Percentiles rank a stretch among this genome's conserved stretches.
These are phyloP conservation scores for Fusarium nodosum DNA, from an alignment of 2,329 filamentous ascomycete species.

Conservation along the genomic window DNA sequence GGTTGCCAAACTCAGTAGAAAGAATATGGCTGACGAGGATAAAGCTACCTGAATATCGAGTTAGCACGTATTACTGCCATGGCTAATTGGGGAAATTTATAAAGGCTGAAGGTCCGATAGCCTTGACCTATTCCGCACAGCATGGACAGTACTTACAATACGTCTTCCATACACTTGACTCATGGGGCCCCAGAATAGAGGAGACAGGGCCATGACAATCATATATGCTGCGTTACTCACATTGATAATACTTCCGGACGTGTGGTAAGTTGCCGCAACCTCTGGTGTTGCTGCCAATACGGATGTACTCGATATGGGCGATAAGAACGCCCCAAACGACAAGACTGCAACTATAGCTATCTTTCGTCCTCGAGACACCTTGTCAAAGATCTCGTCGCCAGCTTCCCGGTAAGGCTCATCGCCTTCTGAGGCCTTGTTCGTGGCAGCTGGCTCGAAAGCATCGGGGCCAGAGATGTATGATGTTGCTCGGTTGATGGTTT, in stretches of 20 bases:
- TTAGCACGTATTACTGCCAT: constrained; percentile 5
- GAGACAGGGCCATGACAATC: constrained; percentile 78
- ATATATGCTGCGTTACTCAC: constrained; percentile 82
- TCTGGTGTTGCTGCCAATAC: constrained; percentile 81
- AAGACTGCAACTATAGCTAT: constrained; percentile 75
- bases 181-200: constrained; percentile 79
- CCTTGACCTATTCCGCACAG: neutral
- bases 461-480: constrained; percentile 53
- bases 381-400: constrained; percentile 72
- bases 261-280: constrained; percentile 74
- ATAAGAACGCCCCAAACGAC: constrained; percentile 81
- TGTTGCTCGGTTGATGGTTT: constrained; percentile 42
- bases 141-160: constrained; percentile 58
- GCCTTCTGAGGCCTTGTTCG: constrained; percentile 7
- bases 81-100: too few species aligned
- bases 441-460: constrained; percentile 43
- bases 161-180: constrained; percentile 74
- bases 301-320: constrained; percentile 80
- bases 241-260: constrained; percentile 78
- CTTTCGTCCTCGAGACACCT: constrained; percentile 73
- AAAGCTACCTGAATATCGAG: constrained; percentile 57
- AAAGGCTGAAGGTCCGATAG: neutral
- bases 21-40: constrained; percentile 72
- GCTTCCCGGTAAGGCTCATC: constrained; percentile 46
- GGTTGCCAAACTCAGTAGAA: constrained; percentile 77